phyloP scores from a whole-genome alignment of 2,329 filamentous ascomycete species.

The Alternaria ethzedia region DNA sequence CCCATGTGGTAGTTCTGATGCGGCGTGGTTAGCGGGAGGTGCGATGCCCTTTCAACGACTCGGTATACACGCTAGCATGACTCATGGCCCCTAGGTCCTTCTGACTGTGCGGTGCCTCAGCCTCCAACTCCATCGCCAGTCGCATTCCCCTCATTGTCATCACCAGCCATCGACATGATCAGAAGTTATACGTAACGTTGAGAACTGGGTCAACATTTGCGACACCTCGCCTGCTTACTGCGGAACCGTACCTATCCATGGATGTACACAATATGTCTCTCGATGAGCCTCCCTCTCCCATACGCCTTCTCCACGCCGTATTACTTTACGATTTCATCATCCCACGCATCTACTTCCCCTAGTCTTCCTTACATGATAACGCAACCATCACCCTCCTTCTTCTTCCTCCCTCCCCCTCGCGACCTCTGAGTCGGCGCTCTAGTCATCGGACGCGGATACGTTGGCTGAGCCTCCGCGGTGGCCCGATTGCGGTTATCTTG shows the following conservation, averaged over 20 bases:
- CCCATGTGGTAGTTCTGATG: background rate
- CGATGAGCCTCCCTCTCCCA: background rate
- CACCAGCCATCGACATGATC: background rate
- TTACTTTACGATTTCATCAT: background rate
- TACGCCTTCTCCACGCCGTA: background rate
- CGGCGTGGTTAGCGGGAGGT: background rate
- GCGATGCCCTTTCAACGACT: background rate
- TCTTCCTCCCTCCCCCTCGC: background rate
- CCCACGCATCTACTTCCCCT: too few relatives aligned
- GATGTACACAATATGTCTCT: background rate
- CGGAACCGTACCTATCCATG: background rate
- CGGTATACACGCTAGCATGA: background rate
- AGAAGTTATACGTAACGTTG: background rate
- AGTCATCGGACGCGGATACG: background rate
- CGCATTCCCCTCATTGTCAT: background rate
- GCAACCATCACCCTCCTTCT: background rate
- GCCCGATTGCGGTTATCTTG: accelerated
- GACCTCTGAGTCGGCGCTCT: background rate
- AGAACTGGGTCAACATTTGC: background rate
- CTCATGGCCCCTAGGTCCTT: background rate
- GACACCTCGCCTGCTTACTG: background rate
- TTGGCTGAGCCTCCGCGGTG: background rate
- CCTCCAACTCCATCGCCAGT: background rate
- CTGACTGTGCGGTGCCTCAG: background rate
- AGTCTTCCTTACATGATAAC: background rate